These are phyloP conservation scores for Leptographium procerum DNA, from an alignment of 2,329 filamentous ascomycete genomes.

Conservation along the genomic window DNA sequence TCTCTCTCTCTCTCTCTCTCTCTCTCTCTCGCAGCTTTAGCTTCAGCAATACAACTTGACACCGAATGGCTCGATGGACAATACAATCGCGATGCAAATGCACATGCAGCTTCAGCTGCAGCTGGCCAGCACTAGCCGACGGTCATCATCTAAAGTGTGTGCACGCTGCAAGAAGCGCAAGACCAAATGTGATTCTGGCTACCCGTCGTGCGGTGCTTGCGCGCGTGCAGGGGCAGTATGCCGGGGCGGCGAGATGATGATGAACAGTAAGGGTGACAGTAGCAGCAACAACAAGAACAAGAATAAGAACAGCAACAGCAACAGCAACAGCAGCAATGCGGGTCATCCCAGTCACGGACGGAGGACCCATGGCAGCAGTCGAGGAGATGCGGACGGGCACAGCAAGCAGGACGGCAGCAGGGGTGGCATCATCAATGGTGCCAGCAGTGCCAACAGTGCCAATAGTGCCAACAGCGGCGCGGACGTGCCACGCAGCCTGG, in stretches of 20 bases:
- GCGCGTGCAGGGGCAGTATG: not conserved
- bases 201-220: slow-evolving; percentile 1
- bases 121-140: not conserved
- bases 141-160: slow-evolving; percentile 2
- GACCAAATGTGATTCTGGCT: slow-evolving; percentile 1
- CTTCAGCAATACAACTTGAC: too few relatives aligned
- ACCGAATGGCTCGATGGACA: not conserved
- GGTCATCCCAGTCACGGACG: too few relatives aligned
- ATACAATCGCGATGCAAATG: not conserved
- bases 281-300: not conserved
- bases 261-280: not conserved
- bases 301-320: not conserved
- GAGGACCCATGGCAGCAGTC: too few relatives aligned
- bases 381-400: too few relatives aligned
- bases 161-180: slow-evolving; percentile 2
- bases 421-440: too few relatives aligned
- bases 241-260: not conserved
- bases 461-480: not conserved
- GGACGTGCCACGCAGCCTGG: not conserved
- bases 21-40: not conserved
- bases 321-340: too few relatives aligned
- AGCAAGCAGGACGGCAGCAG: too few relatives aligned
- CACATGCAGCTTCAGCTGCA: not conserved
- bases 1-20: not conserved
- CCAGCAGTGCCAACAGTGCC: too few relatives aligned